A percentile compares a stretch with the other conserved stretches of the same genome.
Evolutionary conservation across 192 early-diverging fungal species (phyloP).

Genomic region (Linnemannia exigua): DNA sequence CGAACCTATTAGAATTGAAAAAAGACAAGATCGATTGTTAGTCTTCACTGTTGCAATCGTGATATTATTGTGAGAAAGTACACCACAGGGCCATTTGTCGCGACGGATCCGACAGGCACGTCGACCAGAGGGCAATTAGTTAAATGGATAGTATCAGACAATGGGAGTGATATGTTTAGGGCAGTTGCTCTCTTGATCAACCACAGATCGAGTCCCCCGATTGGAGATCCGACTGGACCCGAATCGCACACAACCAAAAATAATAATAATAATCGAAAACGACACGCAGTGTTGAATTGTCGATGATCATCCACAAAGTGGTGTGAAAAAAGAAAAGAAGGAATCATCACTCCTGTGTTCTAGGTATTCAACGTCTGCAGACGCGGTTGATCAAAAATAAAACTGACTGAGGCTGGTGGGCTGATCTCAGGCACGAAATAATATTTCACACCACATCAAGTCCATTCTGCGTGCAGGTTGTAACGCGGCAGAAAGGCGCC

Average conservation of each 20-base stretch:
- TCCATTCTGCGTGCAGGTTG: not conserved
- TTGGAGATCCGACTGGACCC: slow-evolving; percentile 40
- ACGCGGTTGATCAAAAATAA: not conserved
- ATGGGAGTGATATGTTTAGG: not conserved
- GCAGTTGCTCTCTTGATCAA: slow-evolving; percentile 12
- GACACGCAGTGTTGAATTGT: not conserved
- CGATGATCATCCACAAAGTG: not conserved
- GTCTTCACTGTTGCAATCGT: not conserved
- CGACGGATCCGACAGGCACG: not conserved
- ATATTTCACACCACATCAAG: not conserved
- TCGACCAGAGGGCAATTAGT: not conserved
- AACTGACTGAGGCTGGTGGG: not conserved
- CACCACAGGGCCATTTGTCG: not conserved
- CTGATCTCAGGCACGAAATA: slow-evolving; percentile 8
- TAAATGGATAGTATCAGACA: not conserved
- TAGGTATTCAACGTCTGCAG: not conserved
- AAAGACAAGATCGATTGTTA: not conserved
- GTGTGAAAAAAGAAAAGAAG: not conserved
- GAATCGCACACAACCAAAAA: slow-evolving; percentile 6
- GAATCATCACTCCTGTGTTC: not conserved
- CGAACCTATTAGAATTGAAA: slow-evolving; percentile 57
- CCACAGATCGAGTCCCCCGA: slow-evolving; percentile 22
- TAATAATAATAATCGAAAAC: not conserved
- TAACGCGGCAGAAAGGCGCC: not conserved
- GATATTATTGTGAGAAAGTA: not conserved